Conservation (phyloP, 371 early-diverging fungal species). For the Mortierella sp. region DNA sequence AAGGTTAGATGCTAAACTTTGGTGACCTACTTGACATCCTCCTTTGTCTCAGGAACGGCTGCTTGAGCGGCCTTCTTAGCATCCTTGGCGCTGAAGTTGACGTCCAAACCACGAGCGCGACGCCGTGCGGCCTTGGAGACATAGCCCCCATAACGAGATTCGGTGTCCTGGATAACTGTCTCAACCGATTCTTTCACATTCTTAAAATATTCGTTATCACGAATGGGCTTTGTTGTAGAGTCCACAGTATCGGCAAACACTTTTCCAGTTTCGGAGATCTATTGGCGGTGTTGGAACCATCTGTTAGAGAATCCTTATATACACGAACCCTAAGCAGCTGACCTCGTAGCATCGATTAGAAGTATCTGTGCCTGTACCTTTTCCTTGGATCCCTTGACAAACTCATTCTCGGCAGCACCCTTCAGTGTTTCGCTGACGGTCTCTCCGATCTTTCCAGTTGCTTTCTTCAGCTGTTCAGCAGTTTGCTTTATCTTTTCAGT, state of each 20-base stretch:
- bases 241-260: constrained; percentile 64
- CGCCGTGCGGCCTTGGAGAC: constrained; percentile 80
- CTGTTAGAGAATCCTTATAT: background rate
- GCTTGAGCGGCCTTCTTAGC: constrained; percentile 35
- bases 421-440: constrained; percentile 84
- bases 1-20: background rate
- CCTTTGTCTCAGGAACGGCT: constrained; percentile 42
- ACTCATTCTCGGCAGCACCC: constrained; percentile 88
- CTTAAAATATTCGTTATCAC: constrained; percentile 80
- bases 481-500: constrained; percentile 75
- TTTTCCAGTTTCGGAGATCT: constrained; percentile 55
- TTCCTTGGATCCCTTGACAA: constrained; percentile 84
- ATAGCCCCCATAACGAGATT: constrained; percentile 84
- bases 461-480: constrained; percentile 83
- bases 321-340: background rate
- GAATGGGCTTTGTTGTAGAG: constrained; percentile 81
- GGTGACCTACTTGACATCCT: constrained; percentile 55
- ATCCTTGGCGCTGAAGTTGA: constrained; percentile 56
- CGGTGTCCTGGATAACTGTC: constrained; percentile 80
- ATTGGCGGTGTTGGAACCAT: background rate
- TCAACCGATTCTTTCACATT: constrained; percentile 78
- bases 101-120: constrained; percentile 69
- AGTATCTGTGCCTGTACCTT: constrained; percentile 64
- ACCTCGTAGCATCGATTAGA: background rate
- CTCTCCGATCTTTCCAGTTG: constrained; percentile 80